Base-by-base conservation (phyloP, 495 filamentous ascomycete species). In the Penicillium dipodomyicola region DNA sequence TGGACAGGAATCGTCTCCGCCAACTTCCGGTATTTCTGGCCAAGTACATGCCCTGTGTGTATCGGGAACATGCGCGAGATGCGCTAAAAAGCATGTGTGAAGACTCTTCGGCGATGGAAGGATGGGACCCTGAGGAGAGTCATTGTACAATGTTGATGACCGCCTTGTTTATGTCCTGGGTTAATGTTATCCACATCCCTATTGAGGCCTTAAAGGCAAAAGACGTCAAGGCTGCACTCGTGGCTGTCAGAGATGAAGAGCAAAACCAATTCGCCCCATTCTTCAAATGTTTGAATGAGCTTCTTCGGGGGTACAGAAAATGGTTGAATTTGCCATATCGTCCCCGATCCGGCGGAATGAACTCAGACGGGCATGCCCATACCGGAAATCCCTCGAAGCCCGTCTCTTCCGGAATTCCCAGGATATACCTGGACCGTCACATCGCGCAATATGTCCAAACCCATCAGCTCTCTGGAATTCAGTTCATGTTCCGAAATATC, bases 401-500 rank as follows among this genome's bases (percentile, higher is more conserved):
- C 14, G 82, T 94, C 59, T 92, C 88, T 64, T 84, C 86, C 52
- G 82, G 80, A n/a, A 85, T 88, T 53, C 74, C 79, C 9, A 72
- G 83, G 29, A 79, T 88, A 45, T 80, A 73, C 51, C 69, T 88
- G 25, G 64, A 81, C 49, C 65, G 72, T 2, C 54, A 62, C 17
- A 77, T 87, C 46, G 77, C 29, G 78, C 2, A 42, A 46, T 58
- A 58, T n/a, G 73, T 86, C 15, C 84, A 85, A 57, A 63, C 71
- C 8, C 85, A 89, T 65, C 86, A 89, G 54, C 64, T 86, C 48
- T 65, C 79, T 2, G 92, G 93, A 4, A 82, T 96, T 47, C 85
- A 87, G 20, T 96, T 96, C 71, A 80, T 97, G 81, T 97, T 92
- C 91, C 83, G 89, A 56, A 87, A 95, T 56, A 67, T 96, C 23